Evolutionary conservation across 164 flowering plant species (phyloP).

Genomic region (Vitis labrusca): DNA sequence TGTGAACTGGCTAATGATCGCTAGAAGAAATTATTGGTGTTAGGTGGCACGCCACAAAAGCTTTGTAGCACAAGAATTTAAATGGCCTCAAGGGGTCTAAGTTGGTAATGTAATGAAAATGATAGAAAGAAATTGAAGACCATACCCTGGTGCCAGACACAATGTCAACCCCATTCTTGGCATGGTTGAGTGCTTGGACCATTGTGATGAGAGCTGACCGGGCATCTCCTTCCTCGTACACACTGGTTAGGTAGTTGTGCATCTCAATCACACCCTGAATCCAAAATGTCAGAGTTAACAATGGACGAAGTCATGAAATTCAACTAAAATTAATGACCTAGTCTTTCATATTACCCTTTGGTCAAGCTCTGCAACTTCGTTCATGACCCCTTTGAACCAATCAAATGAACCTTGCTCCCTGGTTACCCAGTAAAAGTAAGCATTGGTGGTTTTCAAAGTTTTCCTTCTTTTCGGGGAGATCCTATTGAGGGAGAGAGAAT

Average conservation of each 20-base stretch:
- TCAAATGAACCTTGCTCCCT: constrained; percentile 99
- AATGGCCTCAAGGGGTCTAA: no score
- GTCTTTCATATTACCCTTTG: constrained; percentile 53
- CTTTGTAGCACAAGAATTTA: no score
- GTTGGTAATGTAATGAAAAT: background rate
- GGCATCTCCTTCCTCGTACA: constrained; percentile 99
- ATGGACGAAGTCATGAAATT: background rate
- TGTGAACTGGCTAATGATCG: no score
- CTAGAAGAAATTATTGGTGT: no score
- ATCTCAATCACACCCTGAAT: constrained; percentile 91
- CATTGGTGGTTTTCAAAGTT: constrained; percentile 81
- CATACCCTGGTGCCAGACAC: constrained; percentile 94
- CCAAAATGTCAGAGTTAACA: constrained; percentile 6
- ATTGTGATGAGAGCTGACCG: constrained; percentile 98
- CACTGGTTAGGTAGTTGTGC: constrained; percentile 98
- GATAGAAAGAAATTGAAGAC: background rate
- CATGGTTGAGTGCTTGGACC: constrained; percentile 98
- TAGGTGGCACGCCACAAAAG: no score
- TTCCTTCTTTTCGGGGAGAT: constrained; percentile 58
- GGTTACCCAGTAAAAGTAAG: constrained; percentile 98
- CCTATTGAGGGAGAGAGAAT: constrained; percentile 29
- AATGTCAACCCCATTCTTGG: constrained; percentile 92
- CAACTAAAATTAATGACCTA: background rate
- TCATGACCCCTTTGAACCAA: constrained; percentile 99
- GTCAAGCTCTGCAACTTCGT: constrained; percentile 94